Evolutionary conservation across 371 early-diverging fungal species (phyloP), one percentile per base, ranked within the genome.

Genomic region (Basidiobolus meristosporus): DNA sequence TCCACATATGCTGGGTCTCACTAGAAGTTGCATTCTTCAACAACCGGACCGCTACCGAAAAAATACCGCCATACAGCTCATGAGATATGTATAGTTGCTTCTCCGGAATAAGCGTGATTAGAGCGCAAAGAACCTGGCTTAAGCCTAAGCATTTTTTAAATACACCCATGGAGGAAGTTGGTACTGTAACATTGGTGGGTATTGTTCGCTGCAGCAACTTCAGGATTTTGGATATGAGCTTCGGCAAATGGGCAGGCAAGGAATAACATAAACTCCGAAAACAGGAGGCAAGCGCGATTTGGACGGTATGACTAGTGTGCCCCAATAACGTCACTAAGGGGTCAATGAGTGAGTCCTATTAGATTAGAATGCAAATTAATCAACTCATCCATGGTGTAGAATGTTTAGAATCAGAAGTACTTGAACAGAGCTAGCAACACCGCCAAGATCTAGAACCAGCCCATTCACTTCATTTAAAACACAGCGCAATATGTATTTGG

Each of bases 401-500:
- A 11, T 15, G 2, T 7, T 14, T 42, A 17, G 21, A 19, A 32
- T 35, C 17, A 47, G 20, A 38, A 23, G 45, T 58, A 63, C 77
- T 57, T 79, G 77, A 15, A 78, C 59, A 0, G 70, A 62, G 17
- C 56, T 63, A 1, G 74, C 70, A 1, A 82, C 80, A 3, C 83
- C 72, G 22, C 88, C 88, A 4, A 91, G 53, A 40, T 86, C 86
- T 18, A 65, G 53, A 2, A 87, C 45, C 21, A 90, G 56, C 6
- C 63, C 61, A 0, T 79, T 68, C 22, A 83, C 63, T 38, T 88
- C 71, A 35, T 80, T 65, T 23, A 84, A 55, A 0, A 78, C 82
- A 38, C 70, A 71, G 5, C 78, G 56, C 23, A 77, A 47, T 1
- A 69, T 60, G 36, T 58, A 65, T 47, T 63, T 80, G 38, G 48